These are phyloP conservation scores for Colletotrichum orchidophilum DNA, from an alignment of 2,329 filamentous ascomycete species.

Conservation along the genomic window DNA sequence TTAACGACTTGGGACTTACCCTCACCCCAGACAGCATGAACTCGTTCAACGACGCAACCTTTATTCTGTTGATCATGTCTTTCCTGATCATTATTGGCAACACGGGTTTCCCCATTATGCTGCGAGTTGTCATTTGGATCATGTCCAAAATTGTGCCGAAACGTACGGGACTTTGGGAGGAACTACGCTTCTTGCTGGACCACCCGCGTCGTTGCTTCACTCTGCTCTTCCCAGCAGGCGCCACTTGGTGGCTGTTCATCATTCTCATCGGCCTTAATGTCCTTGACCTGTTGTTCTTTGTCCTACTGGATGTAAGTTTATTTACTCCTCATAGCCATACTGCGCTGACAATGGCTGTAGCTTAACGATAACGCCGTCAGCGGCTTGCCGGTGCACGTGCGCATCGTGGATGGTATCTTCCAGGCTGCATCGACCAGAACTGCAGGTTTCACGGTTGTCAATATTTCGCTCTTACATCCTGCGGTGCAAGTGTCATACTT, in stretches of 20 bases:
- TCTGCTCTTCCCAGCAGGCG: slow-evolving; percentile 85
- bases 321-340: neutral
- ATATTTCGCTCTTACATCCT: slow-evolving; percentile 81
- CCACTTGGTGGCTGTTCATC: slow-evolving; percentile 96
- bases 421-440: slow-evolving; percentile 91
- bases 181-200: slow-evolving; percentile 88
- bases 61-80: slow-evolving; percentile 78
- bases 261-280: slow-evolving; percentile 85
- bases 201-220: slow-evolving; percentile 97
- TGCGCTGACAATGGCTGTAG: slow-evolving; percentile 51
- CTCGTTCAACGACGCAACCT: slow-evolving; percentile 81
- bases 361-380: slow-evolving; percentile 77
- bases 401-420: slow-evolving; percentile 87
- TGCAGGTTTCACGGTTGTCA: slow-evolving; percentile 87
- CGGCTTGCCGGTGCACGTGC: slow-evolving; percentile 74
- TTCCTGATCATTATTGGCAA: slow-evolving; percentile 96
- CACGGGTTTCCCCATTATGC: slow-evolving; percentile 93
- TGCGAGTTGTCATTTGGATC: slow-evolving; percentile 92
- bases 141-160: slow-evolving; percentile 72
- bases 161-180: slow-evolving; percentile 82
- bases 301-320: slow-evolving; percentile 88
- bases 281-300: slow-evolving; percentile 88
- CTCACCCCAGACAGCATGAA: slow-evolving; percentile 94
- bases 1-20: slow-evolving; percentile 95
- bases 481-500: slow-evolving; percentile 94